Evolutionary conservation across 331 rosid genomes (phyloP).

Genomic region (Saraca asoca): DNA sequence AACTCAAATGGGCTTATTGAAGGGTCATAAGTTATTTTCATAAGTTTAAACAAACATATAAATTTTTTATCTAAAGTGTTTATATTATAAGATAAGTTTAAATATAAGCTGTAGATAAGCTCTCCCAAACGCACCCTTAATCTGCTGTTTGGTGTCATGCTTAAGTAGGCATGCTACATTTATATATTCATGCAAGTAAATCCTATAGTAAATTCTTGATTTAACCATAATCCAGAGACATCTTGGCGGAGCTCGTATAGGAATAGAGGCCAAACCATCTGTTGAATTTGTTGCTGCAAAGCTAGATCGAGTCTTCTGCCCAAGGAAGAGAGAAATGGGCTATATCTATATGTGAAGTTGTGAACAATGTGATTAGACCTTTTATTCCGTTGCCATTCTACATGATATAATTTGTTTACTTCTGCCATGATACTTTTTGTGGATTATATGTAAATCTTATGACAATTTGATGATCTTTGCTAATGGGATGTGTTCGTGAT

Average conservation of each 20-base stretch:
- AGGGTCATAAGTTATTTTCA: too few relatives aligned
- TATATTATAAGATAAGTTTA: too few relatives aligned
- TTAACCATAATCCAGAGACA: constrained; percentile 47
- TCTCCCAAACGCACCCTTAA: too few relatives aligned
- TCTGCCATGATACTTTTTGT: constrained; percentile 23
- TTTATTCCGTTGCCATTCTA: constrained; percentile 1
- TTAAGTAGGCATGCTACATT: constrained; percentile 19
- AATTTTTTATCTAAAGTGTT: too few relatives aligned
- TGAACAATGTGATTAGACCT: constrained; percentile 2
- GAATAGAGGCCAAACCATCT: constrained; percentile 89
- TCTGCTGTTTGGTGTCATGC: constrained; percentile 21
- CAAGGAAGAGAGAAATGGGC: constrained; percentile 13
- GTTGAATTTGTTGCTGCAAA: constrained; percentile 83
- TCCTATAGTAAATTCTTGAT: constrained; percentile 31
- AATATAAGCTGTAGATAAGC: too few relatives aligned
- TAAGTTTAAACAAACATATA: too few relatives aligned
- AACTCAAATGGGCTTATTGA: too few relatives aligned
- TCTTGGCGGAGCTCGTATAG: constrained; percentile 80
- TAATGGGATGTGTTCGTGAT: constrained; percentile 72
- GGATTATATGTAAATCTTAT: constrained; percentile 18
- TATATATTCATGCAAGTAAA: constrained; percentile 8
- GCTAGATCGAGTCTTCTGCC: background rate
- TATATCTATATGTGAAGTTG: background rate
- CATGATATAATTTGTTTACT: background rate
- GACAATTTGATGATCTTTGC: constrained; percentile 22